phyloP scores from a whole-genome alignment of 2,329 filamentous ascomycete genomes.

The Colletotrichum sp. region DNA sequence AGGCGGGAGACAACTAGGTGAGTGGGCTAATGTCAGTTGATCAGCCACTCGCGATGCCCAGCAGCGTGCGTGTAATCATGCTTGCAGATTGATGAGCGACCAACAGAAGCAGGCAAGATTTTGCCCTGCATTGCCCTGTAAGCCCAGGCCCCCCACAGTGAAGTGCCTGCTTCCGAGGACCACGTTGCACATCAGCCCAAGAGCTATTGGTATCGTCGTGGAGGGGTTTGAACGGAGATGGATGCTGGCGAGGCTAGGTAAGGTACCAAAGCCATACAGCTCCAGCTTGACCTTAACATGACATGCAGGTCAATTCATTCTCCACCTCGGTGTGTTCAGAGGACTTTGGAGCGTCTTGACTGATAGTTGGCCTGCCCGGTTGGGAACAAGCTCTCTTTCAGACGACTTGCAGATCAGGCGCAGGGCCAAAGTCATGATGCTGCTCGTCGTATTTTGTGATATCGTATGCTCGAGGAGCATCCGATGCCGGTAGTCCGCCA shows the following conservation, averaged over 20 bases:
- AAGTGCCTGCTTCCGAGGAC: background rate
- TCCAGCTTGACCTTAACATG: background rate
- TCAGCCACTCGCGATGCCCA: background rate
- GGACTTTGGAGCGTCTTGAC: background rate
- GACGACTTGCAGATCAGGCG: background rate
- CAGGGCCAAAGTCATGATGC: background rate
- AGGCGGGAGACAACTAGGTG: background rate
- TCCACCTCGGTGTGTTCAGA: background rate
- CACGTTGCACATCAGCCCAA: background rate
- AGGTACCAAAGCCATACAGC: background rate
- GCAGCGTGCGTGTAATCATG: background rate
- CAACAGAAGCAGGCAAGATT: background rate
- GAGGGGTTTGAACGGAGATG: background rate
- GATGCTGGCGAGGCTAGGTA: background rate
- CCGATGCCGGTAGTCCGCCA: background rate
- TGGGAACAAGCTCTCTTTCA: background rate
- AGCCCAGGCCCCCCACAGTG: background rate
- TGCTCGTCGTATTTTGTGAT: background rate
- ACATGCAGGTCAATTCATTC: background rate
- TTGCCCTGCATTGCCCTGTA: background rate
- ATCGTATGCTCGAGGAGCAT: background rate
- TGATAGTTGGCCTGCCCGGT: background rate
- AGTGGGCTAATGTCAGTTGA: background rate
- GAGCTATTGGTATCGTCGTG: background rate
- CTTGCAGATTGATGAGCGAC: background rate